A percentile compares a stretch with the other conserved stretches of the same genome.
phyloP scores from a whole-genome alignment of 2,329 filamentous ascomycete genomes.

The Fonsecaea monophora region DNA sequence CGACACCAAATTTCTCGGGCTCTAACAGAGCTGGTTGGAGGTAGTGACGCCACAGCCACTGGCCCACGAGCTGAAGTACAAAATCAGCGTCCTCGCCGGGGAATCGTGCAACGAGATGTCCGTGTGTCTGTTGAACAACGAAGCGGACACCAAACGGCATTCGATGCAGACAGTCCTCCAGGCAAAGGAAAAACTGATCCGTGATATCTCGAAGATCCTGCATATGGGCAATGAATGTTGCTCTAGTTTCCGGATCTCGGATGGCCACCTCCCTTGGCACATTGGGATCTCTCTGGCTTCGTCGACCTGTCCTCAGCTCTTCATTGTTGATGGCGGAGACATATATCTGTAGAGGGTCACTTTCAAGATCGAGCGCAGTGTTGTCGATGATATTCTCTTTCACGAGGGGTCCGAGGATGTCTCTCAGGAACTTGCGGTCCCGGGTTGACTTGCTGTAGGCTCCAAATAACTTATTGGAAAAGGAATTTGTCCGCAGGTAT shows the following conservation, averaged over 20 bases:
- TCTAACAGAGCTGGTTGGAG: constrained; percentile 86
- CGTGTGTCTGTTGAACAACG: constrained; percentile 83
- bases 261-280: constrained; percentile 94
- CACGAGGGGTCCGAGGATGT: constrained; percentile 82
- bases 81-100: constrained; percentile 77
- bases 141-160: constrained; percentile 95
- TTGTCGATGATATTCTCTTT: constrained; percentile 94
- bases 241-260: constrained; percentile 88
- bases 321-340: constrained; percentile 95
- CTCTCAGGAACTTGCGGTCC: constrained; percentile 89
- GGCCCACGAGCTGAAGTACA: constrained; percentile 80
- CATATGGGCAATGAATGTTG: constrained; percentile 91
- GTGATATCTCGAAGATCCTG: constrained; percentile 93
- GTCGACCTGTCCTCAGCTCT: constrained; percentile 86
- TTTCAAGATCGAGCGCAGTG: constrained; percentile 87
- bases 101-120: constrained; percentile 77
- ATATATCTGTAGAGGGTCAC: constrained; percentile 97
- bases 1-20: constrained; percentile 90
- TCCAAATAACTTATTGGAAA: constrained; percentile 85
- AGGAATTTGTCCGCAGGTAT: constrained; percentile 86
- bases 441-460: constrained; percentile 91
- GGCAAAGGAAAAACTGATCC: constrained; percentile 81
- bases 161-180: constrained; percentile 82
- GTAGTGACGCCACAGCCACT: constrained; percentile 95
- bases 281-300: constrained; percentile 80